phyloP scores from a whole-genome alignment of 2,329 filamentous ascomycete genomes.

The Fusarium austroafricanum region DNA sequence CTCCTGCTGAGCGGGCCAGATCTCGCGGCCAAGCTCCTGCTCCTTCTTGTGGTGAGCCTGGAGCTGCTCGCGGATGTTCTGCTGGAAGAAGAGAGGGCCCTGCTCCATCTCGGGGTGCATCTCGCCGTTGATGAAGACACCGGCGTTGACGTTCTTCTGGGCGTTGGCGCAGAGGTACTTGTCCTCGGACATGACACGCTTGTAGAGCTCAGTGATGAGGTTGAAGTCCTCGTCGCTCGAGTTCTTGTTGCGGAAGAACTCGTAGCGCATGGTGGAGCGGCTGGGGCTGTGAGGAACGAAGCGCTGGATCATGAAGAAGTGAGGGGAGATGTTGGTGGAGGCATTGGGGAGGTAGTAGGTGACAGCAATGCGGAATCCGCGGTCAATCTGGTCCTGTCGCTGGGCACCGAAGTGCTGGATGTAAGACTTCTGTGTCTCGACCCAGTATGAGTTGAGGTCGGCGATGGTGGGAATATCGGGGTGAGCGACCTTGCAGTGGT shows the following conservation, averaged over 20 bases:
- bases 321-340: constrained; percentile 63
- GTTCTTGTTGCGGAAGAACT: constrained; percentile 71
- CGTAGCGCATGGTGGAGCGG: constrained; percentile 68
- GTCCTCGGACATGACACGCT: constrained; percentile 73
- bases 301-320: constrained; percentile 73
- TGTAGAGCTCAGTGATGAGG: constrained; percentile 69
- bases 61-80: constrained; percentile 60
- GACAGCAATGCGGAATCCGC: constrained; percentile 58
- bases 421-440: constrained; percentile 60
- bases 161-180: constrained; percentile 70
- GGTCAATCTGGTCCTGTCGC: constrained; percentile 60
- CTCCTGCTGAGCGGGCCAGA: constrained; percentile 62
- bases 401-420: constrained; percentile 63
- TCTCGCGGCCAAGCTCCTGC: constrained; percentile 57
- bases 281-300: constrained; percentile 67
- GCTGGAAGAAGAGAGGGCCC: constrained; percentile 68
- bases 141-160: constrained; percentile 70
- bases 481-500: constrained; percentile 70
- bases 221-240: constrained; percentile 69
- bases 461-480: constrained; percentile 68
- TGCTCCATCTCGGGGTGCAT: constrained; percentile 71
- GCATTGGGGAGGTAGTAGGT: constrained; percentile 65
- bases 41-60: constrained; percentile 61
- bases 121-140: constrained; percentile 71
- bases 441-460: constrained; percentile 66